phyloP scores from a whole-genome alignment of 129 eudicot genomes.

The Saposhnikovia divaricata region DNA sequence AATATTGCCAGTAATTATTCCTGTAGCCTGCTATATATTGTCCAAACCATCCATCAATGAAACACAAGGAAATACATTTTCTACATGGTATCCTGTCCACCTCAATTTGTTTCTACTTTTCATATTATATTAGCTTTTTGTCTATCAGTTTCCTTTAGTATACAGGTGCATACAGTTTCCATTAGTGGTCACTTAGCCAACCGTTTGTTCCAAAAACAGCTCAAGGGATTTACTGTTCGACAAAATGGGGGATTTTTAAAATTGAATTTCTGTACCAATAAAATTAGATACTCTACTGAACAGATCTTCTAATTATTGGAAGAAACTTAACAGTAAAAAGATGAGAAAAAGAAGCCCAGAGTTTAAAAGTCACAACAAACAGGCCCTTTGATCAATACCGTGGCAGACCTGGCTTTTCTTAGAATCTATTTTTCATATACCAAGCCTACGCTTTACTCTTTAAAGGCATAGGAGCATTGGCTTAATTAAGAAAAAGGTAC shows the following conservation, averaged over 20 bases:
- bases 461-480: not conserved
- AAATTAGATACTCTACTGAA: not conserved
- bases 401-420: not conserved
- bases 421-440: not conserved
- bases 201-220: not conserved
- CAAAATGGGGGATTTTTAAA: not conserved
- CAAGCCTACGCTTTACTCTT: not conserved
- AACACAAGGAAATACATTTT: too few relatives aligned
- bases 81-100: too few relatives aligned
- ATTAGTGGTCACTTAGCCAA: not conserved
- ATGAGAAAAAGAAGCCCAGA: not conserved
- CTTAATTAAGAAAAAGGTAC: not conserved
- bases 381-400: not conserved
- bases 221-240: not conserved
- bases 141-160: not conserved
- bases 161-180: not conserved
- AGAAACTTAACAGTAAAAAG: not conserved
- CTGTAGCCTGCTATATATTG: too few relatives aligned
- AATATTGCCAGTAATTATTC: too few relatives aligned
- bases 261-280: not conserved
- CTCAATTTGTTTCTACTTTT: not conserved
- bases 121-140: not conserved
- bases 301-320: not conserved
- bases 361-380: not conserved
- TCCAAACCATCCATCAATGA: too few relatives aligned